Percentiles rank a stretch among this genome's conserved stretches.
Evolutionary conservation across 495 filamentous ascomycete genomes (phyloP).

Genomic region (Aspergillus conjunctus): DNA sequence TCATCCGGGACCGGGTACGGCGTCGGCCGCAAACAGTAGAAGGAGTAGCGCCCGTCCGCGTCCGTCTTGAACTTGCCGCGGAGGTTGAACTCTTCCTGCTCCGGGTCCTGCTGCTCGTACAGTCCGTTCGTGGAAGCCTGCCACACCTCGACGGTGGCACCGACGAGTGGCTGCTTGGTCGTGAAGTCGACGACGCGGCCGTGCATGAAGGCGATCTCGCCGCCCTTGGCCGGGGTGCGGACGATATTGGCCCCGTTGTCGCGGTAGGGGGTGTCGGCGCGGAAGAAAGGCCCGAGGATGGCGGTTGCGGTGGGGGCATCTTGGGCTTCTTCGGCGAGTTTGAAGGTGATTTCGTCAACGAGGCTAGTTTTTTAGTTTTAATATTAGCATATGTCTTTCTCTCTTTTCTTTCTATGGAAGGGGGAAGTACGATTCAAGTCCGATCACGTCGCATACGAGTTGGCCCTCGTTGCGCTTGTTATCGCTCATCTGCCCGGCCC

Average conservation of each 20-base stretch:
- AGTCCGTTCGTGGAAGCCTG: conserved; percentile 75
- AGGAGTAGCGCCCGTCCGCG: conserved; percentile 61
- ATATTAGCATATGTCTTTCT: conserved; percentile 1
- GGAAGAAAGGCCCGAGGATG: conserved; percentile 79
- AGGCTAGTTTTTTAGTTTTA: conserved; percentile 39
- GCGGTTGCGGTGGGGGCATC: conserved; percentile 66
- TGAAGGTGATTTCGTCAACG: conserved; percentile 78
- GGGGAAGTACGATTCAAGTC: conserved; percentile 60
- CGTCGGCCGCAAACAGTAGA: conserved; percentile 69
- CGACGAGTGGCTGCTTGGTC: conserved; percentile 60
- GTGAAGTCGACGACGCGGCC: conserved; percentile 60
- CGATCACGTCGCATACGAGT: conserved; percentile 70
- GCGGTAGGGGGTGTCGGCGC: conserved; percentile 63
- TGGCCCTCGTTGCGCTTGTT: conserved; percentile 74
- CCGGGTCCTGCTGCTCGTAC: conserved; percentile 76
- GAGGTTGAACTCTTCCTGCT: conserved; percentile 73
- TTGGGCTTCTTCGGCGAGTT: conserved; percentile 51
- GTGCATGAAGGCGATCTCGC: conserved; percentile 61
- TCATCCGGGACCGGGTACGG: conserved; percentile 73
- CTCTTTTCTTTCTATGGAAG: conserved; percentile 1
- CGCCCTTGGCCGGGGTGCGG: conserved; percentile 49
- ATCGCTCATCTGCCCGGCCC: conserved; percentile 70
- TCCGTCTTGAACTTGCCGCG: conserved; percentile 72
- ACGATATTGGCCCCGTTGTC: conserved; percentile 69
- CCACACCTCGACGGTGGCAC: conserved; percentile 74